These are phyloP conservation scores for Pezicula rhizophila DNA, from an alignment of 2,329 filamentous ascomycete species.

Conservation along the genomic window DNA sequence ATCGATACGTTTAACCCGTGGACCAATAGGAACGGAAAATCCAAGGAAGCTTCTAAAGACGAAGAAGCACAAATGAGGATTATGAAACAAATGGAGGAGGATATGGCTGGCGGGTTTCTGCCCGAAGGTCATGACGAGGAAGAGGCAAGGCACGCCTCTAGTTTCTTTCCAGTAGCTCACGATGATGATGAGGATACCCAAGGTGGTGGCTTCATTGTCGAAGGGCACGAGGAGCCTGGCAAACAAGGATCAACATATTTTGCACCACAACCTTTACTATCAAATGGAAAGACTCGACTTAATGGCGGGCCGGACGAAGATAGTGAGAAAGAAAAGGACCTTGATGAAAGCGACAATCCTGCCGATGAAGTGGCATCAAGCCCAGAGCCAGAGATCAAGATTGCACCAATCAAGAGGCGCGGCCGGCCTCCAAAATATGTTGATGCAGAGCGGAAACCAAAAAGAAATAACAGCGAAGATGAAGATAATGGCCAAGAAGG, in stretches of 20 bases:
- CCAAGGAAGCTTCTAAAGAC: slow-evolving; percentile 19
- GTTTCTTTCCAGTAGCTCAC: slow-evolving; percentile 26
- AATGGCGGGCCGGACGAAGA: slow-evolving; percentile 3
- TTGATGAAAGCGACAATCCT: slow-evolving; percentile 8
- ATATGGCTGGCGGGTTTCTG: slow-evolving; percentile 56
- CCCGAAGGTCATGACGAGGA: slow-evolving; percentile 50
- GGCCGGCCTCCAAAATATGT: not conserved
- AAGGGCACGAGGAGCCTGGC: slow-evolving; percentile 13
- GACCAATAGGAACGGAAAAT: slow-evolving; percentile 33
- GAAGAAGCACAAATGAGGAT: slow-evolving; percentile 21
- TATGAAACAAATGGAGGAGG: slow-evolving; percentile 36
- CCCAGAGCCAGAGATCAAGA: not conserved
- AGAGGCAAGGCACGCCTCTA: slow-evolving; percentile 20
- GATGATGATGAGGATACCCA: slow-evolving; percentile 18
- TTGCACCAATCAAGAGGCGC: not conserved
- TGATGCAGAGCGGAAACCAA: slow-evolving; percentile 7
- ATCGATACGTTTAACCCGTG: slow-evolving; percentile 51
- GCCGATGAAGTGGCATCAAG: too few relatives aligned
- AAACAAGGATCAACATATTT: slow-evolving; percentile 12
- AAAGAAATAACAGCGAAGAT: slow-evolving; percentile 10
- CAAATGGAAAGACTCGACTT: not conserved
- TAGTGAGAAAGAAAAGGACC: slow-evolving; percentile 3
- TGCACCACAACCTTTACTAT: slow-evolving; percentile 15
- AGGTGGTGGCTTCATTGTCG: slow-evolving; percentile 23
- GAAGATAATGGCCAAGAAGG: slow-evolving; percentile 4